Conservation (phyloP, 208 protist genomes). For the Trypanosoma congolense region DNA sequence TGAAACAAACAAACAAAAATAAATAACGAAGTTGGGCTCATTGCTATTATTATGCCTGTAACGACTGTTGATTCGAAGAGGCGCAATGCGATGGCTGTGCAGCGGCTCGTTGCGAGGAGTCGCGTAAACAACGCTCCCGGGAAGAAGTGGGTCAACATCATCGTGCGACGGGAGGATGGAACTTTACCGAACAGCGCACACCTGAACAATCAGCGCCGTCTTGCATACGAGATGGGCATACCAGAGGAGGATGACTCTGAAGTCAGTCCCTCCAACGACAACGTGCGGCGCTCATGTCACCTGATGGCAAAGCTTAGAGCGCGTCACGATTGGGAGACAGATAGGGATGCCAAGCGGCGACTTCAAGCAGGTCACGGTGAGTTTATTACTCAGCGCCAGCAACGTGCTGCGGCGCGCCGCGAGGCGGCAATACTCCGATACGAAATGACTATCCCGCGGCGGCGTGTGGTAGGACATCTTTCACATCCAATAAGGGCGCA, state of each 20-base stretch:
- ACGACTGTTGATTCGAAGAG: slow-evolving; percentile 19
- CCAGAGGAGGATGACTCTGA: not conserved
- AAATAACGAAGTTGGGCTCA: too few relatives aligned
- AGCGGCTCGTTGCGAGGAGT: slow-evolving; percentile 26
- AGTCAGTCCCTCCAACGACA: slow-evolving; percentile 2
- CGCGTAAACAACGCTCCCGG: not conserved
- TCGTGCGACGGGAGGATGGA: slow-evolving; percentile 9
- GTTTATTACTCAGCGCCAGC: slow-evolving; percentile 11
- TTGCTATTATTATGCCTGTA: too few relatives aligned
- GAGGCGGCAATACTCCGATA: slow-evolving; percentile 59
- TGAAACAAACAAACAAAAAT: too few relatives aligned
- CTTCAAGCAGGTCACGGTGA: slow-evolving; percentile 6
- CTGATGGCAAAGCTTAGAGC: slow-evolving; percentile 30
- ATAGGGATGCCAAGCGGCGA: not conserved
- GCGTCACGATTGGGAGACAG: slow-evolving; percentile 26
- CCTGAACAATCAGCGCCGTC: slow-evolving; percentile 37
- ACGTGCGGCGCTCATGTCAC: slow-evolving; percentile 37
- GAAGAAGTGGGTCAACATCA: slow-evolving; percentile 1
- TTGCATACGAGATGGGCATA: slow-evolving; percentile 31
- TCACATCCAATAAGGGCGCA: slow-evolving; percentile 54
- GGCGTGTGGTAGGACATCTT: slow-evolving; percentile 50
- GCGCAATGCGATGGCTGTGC: slow-evolving; percentile 41
- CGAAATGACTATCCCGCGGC: slow-evolving; percentile 58
- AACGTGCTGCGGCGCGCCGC: slow-evolving; percentile 27
- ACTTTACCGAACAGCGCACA: slow-evolving; percentile 30